A percentile compares a stretch with the other conserved stretches of the same genome.
phyloP scores from a whole-genome alignment of 805 yeast species.

The Hemisphaericaspora nanyangensis region DNA sequence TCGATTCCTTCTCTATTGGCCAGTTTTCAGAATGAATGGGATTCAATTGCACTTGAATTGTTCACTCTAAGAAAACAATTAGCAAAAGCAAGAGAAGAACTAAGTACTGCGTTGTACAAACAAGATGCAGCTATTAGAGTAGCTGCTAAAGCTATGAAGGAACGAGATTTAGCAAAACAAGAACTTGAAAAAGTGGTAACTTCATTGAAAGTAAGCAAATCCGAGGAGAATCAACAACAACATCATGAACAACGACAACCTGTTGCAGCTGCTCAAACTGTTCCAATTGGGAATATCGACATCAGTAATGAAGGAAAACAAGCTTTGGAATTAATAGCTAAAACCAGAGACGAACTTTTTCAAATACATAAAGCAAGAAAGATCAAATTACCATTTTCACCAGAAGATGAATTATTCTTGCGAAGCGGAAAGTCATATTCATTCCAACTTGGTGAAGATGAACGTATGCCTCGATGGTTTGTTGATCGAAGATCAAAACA shows the following conservation, averaged over 20 bases:
- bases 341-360: slow-evolving; percentile 32
- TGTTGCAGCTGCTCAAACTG: slow-evolving; percentile 2
- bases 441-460: not conserved
- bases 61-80: slow-evolving; percentile 74
- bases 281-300: slow-evolving; percentile 18
- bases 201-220: slow-evolving; percentile 23
- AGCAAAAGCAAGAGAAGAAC: slow-evolving; percentile 60
- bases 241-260: slow-evolving; percentile 1
- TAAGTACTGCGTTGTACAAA: slow-evolving; percentile 73
- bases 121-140: slow-evolving; percentile 91
- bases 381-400: slow-evolving; percentile 13
- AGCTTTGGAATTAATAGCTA: not conserved
- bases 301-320: slow-evolving; percentile 12
- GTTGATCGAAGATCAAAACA: not conserved
- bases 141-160: slow-evolving; percentile 69
- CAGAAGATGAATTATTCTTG: not conserved
- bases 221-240: not conserved
- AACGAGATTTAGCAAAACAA: slow-evolving; percentile 67
- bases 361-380: slow-evolving; percentile 34
- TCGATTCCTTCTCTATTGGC: slow-evolving; percentile 78
- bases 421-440: not conserved
- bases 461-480: not conserved
- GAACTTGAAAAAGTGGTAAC: slow-evolving; percentile 57
- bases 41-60: slow-evolving; percentile 75
- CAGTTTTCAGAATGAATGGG: slow-evolving; percentile 86